Conservation (phyloP, 805 yeast species). For the Pichia deserticola region DNA sequence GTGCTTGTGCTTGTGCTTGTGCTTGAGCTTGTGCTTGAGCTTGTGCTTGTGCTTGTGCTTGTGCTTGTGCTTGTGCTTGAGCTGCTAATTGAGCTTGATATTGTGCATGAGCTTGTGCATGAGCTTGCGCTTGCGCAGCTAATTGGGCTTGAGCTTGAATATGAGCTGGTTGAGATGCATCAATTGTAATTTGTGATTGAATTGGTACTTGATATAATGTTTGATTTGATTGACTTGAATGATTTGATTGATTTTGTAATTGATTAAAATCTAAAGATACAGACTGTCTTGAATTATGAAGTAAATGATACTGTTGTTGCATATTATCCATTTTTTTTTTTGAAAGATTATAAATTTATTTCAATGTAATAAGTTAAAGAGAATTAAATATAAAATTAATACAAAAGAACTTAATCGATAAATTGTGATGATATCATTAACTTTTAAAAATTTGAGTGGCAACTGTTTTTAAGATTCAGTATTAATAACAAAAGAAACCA, state of each 20-base stretch:
- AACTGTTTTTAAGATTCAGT: too few species aligned
- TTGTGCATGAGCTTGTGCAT: slow-evolving; percentile 1
- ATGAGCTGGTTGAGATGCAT: slow-evolving; percentile 5
- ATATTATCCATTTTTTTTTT: background rate
- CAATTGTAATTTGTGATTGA: background rate
- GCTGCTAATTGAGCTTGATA: background rate
- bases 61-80: background rate
- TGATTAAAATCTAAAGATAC: slow-evolving; percentile 10
- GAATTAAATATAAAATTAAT: too few species aligned
- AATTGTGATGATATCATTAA: too few species aligned
- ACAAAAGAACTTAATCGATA: too few species aligned
- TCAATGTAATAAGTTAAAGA: too few species aligned
- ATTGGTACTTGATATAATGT: background rate
- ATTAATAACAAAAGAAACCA: too few species aligned
- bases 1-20: background rate
- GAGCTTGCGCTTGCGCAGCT: too few species aligned
- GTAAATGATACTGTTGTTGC: slow-evolving; percentile 10
- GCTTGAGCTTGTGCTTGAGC: slow-evolving; percentile 1
- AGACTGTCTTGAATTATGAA: slow-evolving; percentile 9
- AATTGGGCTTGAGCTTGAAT: background rate
- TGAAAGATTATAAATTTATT: too few species aligned
- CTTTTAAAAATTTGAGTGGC: too few species aligned
- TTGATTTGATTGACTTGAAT: background rate
- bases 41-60: background rate
- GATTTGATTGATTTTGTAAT: slow-evolving; percentile 2